Evolutionary conservation across 2,329 filamentous ascomycete species (phyloP).

Genomic region (Dactylellina cionopaga): DNA sequence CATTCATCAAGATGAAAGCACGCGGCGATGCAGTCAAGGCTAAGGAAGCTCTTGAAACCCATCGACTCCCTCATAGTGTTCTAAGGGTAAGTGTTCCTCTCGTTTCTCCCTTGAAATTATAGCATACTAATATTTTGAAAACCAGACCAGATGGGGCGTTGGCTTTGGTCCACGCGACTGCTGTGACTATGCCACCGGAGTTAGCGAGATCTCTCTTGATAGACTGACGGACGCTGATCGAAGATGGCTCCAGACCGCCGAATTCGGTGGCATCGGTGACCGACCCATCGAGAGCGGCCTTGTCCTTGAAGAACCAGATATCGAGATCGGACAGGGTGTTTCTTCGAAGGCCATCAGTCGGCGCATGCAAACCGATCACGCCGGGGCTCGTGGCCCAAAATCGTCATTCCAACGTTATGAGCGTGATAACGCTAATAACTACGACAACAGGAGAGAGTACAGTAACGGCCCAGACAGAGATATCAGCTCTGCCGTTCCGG

Average conservation of each 20-base stretch:
- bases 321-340: slow-evolving; percentile 96
- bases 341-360: slow-evolving; percentile 81
- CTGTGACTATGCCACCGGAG: slow-evolving; percentile 90
- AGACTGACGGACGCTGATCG: slow-evolving; percentile 94
- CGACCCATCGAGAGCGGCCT: slow-evolving; percentile 81
- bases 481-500: slow-evolving; percentile 25
- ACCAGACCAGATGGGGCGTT: slow-evolving; percentile 94
- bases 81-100: slow-evolving; percentile 70
- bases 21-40: slow-evolving; percentile 84
- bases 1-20: slow-evolving; percentile 98
- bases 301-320: slow-evolving; percentile 95
- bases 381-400: slow-evolving; percentile 72
- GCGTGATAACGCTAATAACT: slow-evolving; percentile 41
- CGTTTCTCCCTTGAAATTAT: not conserved
- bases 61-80: slow-evolving; percentile 76
- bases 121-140: slow-evolving; percentile 36
- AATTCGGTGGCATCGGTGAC: slow-evolving; percentile 91
- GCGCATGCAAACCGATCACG: slow-evolving; percentile 70
- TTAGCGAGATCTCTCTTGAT: slow-evolving; percentile 91
- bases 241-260: slow-evolving; percentile 95
- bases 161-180: slow-evolving; percentile 97
- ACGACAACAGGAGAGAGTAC: slow-evolving; percentile 34
- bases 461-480: slow-evolving; percentile 42
- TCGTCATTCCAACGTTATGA: slow-evolving; percentile 60
- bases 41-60: slow-evolving; percentile 86